These are phyloP conservation scores for Myriosclerotinia duriaeana DNA, from an alignment of 2,329 filamentous ascomycete genomes.

Conservation along the genomic window DNA sequence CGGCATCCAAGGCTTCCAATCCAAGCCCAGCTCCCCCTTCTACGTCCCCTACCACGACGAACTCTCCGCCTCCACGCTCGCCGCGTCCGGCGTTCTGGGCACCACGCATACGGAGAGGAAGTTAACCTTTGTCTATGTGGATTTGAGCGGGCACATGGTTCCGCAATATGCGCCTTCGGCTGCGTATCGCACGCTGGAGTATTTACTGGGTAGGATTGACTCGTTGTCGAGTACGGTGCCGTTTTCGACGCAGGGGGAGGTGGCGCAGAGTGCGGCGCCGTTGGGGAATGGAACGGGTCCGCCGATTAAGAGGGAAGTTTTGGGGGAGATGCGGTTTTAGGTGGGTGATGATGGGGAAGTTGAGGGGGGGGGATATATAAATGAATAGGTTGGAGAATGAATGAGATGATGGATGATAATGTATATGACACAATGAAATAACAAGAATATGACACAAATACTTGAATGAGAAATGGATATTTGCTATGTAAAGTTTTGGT, in stretches of 20 bases:
- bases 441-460: not conserved
- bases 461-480: not conserved
- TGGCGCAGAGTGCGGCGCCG: not conserved
- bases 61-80: conserved; percentile 67
- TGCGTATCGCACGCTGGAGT: conserved; percentile 71
- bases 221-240: conserved; percentile 48
- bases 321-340: conserved; percentile 9
- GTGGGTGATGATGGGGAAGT: not conserved
- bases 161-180: conserved; percentile 68
- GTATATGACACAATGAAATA: not conserved
- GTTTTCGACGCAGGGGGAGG: conserved; percentile 40
- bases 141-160: conserved; percentile 58
- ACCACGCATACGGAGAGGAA: conserved; percentile 71
- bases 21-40: conserved; percentile 43
- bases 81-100: conserved; percentile 67
- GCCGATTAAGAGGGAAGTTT: conserved; percentile 1
- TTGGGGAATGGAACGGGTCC: conserved; percentile 11
- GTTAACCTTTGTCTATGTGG: conserved; percentile 51
- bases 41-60: conserved; percentile 57
- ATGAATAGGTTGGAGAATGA: not conserved
- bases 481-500: not conserved
- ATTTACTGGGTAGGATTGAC: conserved; percentile 68
- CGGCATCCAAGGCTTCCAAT: conserved; percentile 58
- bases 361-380: not conserved
- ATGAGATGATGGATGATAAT: not conserved